Conservation (phyloP, 768 basidiomycete genomes). For the Melanogaster broomeanus region DNA sequence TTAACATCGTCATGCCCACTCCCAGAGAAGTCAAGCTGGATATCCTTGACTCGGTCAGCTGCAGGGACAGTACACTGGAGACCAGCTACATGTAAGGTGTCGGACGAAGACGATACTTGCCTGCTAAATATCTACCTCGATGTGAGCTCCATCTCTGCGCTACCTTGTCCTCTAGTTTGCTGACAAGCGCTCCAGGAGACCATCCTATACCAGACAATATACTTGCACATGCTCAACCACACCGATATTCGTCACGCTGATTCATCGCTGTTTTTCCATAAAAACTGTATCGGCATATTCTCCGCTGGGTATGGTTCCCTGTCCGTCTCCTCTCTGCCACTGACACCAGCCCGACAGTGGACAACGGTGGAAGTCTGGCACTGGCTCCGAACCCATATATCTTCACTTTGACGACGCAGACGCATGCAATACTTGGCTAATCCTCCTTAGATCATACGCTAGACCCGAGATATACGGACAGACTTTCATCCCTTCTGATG, state of each 20-base stretch:
- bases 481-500: slow-evolving; percentile 53
- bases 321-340: slow-evolving; percentile 5
- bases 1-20: slow-evolving; percentile 1
- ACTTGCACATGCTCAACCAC: slow-evolving; percentile 70
- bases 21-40: slow-evolving; percentile 80
- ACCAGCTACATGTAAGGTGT: slow-evolving; percentile 67
- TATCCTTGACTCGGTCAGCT: slow-evolving; percentile 54
- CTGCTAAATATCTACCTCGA: slow-evolving; percentile 75
- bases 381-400: slow-evolving; percentile 66
- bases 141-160: slow-evolving; percentile 41
- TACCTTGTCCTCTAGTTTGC: not conserved
- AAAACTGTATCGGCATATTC: slow-evolving; percentile 74
- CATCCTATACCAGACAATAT: slow-evolving; percentile 71
- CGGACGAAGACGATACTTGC: slow-evolving; percentile 67
- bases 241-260: slow-evolving; percentile 82
- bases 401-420: slow-evolving; percentile 70
- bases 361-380: slow-evolving; percentile 58
- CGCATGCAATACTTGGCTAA: slow-evolving; percentile 71
- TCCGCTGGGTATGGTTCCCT: slow-evolving; percentile 50
- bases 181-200: slow-evolving; percentile 52
- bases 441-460: slow-evolving; percentile 79
- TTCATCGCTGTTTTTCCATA: slow-evolving; percentile 73
- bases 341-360: slow-evolving; percentile 39
- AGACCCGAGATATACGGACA: slow-evolving; percentile 77
- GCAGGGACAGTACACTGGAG: slow-evolving; percentile 67